A percentile compares a stretch with the other conserved stretches of the same genome.
Evolutionary conservation across 192 early-diverging fungal species (phyloP).

Genomic region (Entomortierella parvispora): DNA sequence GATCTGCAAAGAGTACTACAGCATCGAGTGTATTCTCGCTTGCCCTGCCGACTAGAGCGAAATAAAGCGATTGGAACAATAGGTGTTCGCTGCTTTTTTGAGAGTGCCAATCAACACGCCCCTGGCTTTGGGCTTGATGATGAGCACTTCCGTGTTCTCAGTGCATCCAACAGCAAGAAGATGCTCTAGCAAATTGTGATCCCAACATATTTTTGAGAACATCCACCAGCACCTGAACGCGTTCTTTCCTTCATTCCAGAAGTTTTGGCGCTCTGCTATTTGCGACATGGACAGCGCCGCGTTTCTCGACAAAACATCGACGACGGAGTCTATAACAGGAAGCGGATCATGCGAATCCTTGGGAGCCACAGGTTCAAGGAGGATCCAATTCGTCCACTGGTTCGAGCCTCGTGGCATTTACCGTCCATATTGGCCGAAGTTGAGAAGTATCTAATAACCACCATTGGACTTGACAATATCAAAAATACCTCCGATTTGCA

Average conservation of each 20-base stretch:
- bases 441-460: slow-evolving; percentile 20
- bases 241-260: slow-evolving; percentile 7
- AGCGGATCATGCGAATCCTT: no score
- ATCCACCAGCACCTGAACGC: slow-evolving; percentile 23
- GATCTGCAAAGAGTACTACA: background rate
- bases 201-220: no score
- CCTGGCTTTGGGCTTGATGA: background rate
- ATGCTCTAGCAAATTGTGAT: slow-evolving; percentile 11
- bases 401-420: slow-evolving; percentile 14
- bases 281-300: no score
- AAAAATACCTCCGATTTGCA: background rate
- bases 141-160: slow-evolving; percentile 6
- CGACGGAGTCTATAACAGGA: no score
- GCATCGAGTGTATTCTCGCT: background rate
- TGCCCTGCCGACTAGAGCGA: background rate
- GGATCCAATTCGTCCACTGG: background rate
- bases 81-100: slow-evolving; percentile 3
- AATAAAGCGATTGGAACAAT: background rate
- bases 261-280: background rate
- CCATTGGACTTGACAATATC: slow-evolving; percentile 8
- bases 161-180: slow-evolving; percentile 1
- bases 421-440: slow-evolving; percentile 12
- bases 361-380: no score
- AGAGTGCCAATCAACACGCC: background rate
- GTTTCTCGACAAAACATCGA: no score